Base-by-base conservation (phyloP, 2,329 filamentous ascomycete species). In the Exophiala sp. region DNA sequence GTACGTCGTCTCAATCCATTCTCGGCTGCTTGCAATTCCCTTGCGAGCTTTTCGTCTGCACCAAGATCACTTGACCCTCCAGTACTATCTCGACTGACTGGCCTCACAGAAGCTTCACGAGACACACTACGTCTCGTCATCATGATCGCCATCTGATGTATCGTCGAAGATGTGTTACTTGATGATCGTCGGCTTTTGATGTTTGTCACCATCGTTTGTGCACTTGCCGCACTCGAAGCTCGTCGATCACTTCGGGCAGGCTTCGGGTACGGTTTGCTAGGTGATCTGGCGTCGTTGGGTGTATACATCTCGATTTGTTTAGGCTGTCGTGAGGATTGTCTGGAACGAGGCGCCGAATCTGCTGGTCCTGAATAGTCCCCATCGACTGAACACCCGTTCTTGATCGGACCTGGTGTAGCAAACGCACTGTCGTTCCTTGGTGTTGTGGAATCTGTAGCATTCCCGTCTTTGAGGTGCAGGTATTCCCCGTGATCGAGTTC, bases 291-390 rank as follows among this genome's bases (percentile, higher is more conserved):
- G n/a, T 55, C 54, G 32, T 75, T 71, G 4, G 71, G 67, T 14
- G 67, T 65, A 52, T 71, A 72, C 14, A 72, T 64, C 35, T 74
- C 71, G 35, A 69, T 62, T 50, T 71, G 66, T 47, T 71, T 71
- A 20, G 72, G 68, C 57, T 75, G 74, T 38, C 72, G 72, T 29
- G 74, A 75, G 6, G 72, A 74, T 43, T 75, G 71, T 9, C 72
- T 69, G 38, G 73, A 75, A 69, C 9, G 72, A 66, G n/a, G 72
- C 70, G 57, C 72, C 63, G 64, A 58, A 32, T 62, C 49, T 36
- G 52, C 60, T 47, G 54, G 56, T 49, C 69, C 69, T 20, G 65
- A 55, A 38, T 43, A 34, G n/a, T 58, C 51, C 29, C 55, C 55
- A 34, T 55, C 56, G 21, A 58, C 45, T 4, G 40, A 36, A 5